phyloP scores from a whole-genome alignment of 176 grass and related monocot species.

The Carex littledalei region DNA sequence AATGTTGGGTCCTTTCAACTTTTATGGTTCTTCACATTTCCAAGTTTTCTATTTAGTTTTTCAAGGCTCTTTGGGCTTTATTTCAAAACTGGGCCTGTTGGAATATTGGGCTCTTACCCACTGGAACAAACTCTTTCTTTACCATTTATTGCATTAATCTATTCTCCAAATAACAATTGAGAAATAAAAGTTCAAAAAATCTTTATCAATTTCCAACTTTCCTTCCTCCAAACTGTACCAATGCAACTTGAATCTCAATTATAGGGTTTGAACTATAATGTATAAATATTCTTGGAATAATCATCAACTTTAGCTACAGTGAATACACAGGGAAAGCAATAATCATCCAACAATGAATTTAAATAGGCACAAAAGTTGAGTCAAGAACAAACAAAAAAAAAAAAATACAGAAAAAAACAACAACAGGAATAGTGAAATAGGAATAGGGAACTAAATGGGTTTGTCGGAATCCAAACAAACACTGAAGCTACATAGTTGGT shows the following conservation, averaged over 20 bases:
- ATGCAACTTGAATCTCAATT: background rate
- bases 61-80: background rate
- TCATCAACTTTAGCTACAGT: background rate
- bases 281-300: background rate
- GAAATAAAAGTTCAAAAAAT: background rate
- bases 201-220: background rate
- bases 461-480: conserved; percentile 19
- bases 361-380: background rate
- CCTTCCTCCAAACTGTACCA: background rate
- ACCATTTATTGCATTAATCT: background rate
- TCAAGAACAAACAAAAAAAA: no score
- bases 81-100: background rate
- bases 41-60: background rate
- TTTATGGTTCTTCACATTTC: background rate
- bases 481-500: background rate
- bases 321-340: background rate
- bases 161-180: background rate
- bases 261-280: background rate
- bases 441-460: conserved; percentile 13
- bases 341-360: background rate
- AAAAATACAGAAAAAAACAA: background rate
- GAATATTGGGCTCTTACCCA: background rate
- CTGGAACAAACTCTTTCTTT: background rate
- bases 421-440: background rate
- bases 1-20: background rate